Evolutionary conservation across 2,329 filamentous ascomycete genomes (phyloP), one percentile per base, ranked within the genome.

Genomic region (Rachicladosporium sp.): DNA sequence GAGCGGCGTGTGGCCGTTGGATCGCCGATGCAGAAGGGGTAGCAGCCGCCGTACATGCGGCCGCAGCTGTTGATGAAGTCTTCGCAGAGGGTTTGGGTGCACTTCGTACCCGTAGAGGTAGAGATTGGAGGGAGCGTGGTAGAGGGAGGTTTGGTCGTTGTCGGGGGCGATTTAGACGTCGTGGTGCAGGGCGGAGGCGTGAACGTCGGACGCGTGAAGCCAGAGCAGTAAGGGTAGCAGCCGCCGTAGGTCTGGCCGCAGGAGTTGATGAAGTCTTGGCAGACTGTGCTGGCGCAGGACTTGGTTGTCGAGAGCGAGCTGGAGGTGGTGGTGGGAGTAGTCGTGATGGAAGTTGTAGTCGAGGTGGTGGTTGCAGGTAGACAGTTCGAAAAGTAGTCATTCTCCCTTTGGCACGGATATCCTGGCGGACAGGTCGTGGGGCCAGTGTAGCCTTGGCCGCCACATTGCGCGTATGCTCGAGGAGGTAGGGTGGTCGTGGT

Each of bases 301-400:
- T 27, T 27, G 6, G 45, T 37, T 2, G 27, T 27, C 6, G 23
- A 27, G 10, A 30, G 11, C n/a, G 36, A 30, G 36, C 36, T 37
- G 23, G 12, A 31, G 2, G 27, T 21, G 6, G 29, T 37, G 23
- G 36, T 23, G 13, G 40, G 23, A 7, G 36, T 29, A 27, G 33
- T 27, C 27, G 30, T n/a, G 30, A 29, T 21, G 12, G 11, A 12
- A 11, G 30, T 41, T 10, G 39, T 41, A 34, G 47, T 44, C 38
- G 43, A 38, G 4, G 43, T 40, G 10, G 37, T 34, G 21, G 36
- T 35, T 15, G 33, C 36, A 11, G 39, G 36, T 10, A 50, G 21
- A 38, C 58, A 60, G 43, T 61, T 57, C 5, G 49, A 52, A 36
- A 58, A 61, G 35, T 53, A 59, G 1, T 46, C 36, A 42, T 52